phyloP scores from a whole-genome alignment of 148 eudicot species.

The Rhododendron griersonianum region DNA sequence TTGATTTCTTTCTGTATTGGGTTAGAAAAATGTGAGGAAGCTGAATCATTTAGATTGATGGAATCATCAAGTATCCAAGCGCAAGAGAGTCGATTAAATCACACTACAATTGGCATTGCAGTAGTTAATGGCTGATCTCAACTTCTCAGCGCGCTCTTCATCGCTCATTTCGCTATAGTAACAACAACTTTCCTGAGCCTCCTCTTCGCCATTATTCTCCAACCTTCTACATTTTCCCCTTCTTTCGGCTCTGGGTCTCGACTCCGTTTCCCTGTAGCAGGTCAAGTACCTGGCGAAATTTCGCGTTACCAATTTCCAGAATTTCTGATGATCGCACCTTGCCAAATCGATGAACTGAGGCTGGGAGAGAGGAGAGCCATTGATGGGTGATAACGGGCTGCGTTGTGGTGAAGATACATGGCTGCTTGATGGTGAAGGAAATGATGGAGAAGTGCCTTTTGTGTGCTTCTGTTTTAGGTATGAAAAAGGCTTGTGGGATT shows the following conservation, averaged over 20 bases:
- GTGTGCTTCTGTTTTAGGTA: background rate
- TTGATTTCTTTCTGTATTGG: background rate
- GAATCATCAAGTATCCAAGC: background rate
- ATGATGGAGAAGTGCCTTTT: background rate
- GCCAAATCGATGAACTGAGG: constrained; percentile 10
- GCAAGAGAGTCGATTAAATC: background rate
- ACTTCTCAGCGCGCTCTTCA: constrained; percentile 22
- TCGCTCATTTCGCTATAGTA: constrained; percentile 19
- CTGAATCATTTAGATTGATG: background rate
- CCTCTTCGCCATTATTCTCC: background rate
- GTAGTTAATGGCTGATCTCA: constrained; percentile 18
- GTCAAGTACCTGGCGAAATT: constrained; percentile 2
- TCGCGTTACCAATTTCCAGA: constrained; percentile 11
- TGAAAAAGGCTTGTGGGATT: background rate
- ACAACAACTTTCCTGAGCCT: background rate
- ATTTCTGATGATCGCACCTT: constrained; percentile 18
- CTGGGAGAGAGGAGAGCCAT: background rate
- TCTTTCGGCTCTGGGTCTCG: background rate
- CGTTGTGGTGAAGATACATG: background rate
- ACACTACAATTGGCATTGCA: constrained; percentile 12
- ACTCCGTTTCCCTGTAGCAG: constrained; percentile 13
- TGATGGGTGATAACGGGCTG: background rate
- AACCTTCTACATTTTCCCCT: background rate
- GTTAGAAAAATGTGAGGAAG: background rate
- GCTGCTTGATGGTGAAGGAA: background rate